A percentile compares a stretch with the other conserved stretches of the same genome.
phyloP scores from a whole-genome alignment of 2,329 filamentous ascomycete species.

The Beauveria sp. region DNA sequence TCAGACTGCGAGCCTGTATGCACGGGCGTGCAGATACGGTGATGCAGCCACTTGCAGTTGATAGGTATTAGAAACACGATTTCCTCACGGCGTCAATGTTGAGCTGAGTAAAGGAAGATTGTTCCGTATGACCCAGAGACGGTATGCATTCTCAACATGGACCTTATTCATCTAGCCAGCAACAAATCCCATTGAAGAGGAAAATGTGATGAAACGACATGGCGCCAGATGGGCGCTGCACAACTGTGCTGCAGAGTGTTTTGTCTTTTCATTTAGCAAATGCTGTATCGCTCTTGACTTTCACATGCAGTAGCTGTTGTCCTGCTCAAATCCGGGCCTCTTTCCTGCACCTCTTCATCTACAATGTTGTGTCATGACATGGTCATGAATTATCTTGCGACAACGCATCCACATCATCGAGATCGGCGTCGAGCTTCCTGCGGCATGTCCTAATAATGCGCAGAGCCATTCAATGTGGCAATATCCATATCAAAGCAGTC shows the following conservation, averaged over 20 bases:
- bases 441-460: background rate
- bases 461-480: background rate
- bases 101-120: background rate
- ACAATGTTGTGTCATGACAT: background rate
- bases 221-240: background rate
- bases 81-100: background rate
- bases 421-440: background rate
- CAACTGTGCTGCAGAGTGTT: background rate
- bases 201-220: background rate
- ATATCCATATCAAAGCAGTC: slow-evolving; percentile 2
- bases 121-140: background rate
- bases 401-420: background rate
- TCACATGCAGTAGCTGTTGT: slow-evolving; percentile 5
- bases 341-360: background rate
- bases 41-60: background rate
- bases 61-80: background rate
- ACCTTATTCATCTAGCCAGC: no score
- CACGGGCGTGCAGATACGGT: background rate
- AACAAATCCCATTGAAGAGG: no score
- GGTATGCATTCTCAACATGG: background rate
- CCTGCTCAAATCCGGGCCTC: background rate
- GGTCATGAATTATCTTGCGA: background rate
- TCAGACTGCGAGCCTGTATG: background rate
- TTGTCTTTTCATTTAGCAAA: background rate
- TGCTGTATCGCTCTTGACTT: background rate